Conservation (phyloP, 371 early-diverging fungal genomes). For the Saksenaea oblongispora region DNA sequence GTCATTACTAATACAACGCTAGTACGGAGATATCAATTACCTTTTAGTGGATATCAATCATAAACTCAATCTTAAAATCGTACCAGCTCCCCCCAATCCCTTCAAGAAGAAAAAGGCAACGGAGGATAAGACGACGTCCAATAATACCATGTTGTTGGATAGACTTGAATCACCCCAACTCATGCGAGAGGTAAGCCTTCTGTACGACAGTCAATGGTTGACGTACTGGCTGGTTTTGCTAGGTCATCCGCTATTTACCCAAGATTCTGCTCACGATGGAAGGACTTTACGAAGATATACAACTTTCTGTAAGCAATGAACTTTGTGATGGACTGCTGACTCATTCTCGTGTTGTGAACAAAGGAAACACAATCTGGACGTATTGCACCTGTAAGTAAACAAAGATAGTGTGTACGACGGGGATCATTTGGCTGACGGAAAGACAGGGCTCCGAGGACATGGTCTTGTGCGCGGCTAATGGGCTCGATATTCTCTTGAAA, state of each 20-base stretch:
- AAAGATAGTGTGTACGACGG: neutral
- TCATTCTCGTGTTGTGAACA: neutral
- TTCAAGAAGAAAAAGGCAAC: conserved; percentile 44
- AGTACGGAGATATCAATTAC: conserved; percentile 42
- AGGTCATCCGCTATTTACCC: conserved; percentile 40
- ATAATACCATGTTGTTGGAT: conserved; percentile 30
- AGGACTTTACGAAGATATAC: conserved; percentile 26
- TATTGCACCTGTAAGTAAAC: conserved; percentile 15
- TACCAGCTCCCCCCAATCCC: conserved; percentile 23
- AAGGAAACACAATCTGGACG: conserved; percentile 38
- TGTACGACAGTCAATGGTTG: neutral
- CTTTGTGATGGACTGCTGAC: neutral
- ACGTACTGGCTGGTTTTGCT: neutral
- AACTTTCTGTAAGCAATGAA: conserved; percentile 22
- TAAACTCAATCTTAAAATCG: conserved; percentile 56
- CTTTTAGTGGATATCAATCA: conserved; percentile 54
- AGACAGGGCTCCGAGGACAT: conserved; percentile 28
- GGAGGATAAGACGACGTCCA: conserved; percentile 13
- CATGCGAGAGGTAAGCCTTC: conserved; percentile 31
- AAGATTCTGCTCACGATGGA: conserved; percentile 36
- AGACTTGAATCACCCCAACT: conserved; percentile 39
- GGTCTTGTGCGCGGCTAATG: conserved; percentile 34
- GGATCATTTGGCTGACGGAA: neutral
- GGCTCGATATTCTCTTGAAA: conserved; percentile 49
- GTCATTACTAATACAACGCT: neutral